These are phyloP conservation scores for Alternaria panax DNA, from an alignment of 2,329 filamentous ascomycete genomes.

Conservation along the genomic window DNA sequence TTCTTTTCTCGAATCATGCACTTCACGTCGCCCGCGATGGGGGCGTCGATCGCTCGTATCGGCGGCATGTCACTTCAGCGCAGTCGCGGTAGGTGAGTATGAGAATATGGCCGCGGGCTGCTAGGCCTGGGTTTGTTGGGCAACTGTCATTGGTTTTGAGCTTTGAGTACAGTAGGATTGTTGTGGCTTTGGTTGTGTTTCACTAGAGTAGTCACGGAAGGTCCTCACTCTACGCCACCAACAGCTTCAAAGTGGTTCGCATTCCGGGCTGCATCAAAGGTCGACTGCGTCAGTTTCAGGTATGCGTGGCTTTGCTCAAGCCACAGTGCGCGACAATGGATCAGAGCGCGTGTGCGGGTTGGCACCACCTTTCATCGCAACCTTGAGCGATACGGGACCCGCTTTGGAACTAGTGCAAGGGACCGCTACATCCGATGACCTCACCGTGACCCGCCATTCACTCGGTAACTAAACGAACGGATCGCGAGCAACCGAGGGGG, in stretches of 20 bases:
- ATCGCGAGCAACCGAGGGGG: background rate
- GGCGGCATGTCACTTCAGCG: background rate
- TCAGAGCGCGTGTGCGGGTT: background rate
- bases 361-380: constrained; percentile 7
- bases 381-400: background rate
- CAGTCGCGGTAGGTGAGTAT: background rate
- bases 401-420: constrained; percentile 6
- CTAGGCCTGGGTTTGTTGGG: too few relatives aligned
- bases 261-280: background rate
- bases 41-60: constrained; percentile 11
- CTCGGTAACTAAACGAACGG: constrained; percentile 1
- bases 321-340: background rate
- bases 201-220: too few relatives aligned
- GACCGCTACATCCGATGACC: constrained; percentile 13
- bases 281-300: background rate
- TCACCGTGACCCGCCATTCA: constrained; percentile 10
- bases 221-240: background rate
- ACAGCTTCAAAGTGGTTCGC: background rate
- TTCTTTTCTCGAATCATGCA: constrained; percentile 2
- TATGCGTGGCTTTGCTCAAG: background rate
- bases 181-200: too few relatives aligned
- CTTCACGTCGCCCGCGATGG: background rate
- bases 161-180: too few relatives aligned
- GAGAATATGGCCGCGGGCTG: too few relatives aligned
- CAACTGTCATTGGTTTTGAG: too few relatives aligned